These are phyloP conservation scores for Suillus plorans DNA, from an alignment of 768 basidiomycete species.

Conservation along the genomic window DNA sequence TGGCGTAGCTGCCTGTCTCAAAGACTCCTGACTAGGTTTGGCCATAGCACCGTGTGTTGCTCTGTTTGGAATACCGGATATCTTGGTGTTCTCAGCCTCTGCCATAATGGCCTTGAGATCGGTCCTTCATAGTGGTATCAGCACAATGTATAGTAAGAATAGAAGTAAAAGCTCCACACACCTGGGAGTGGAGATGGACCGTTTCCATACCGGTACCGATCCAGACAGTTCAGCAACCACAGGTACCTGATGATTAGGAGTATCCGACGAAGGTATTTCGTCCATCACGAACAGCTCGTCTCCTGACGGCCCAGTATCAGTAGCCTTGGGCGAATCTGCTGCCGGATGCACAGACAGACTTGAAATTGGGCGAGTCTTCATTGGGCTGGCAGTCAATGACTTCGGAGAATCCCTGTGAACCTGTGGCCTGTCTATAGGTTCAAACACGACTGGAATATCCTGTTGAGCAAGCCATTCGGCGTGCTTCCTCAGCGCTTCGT, in stretches of 20 bases:
- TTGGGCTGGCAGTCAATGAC: slow-evolving; percentile 30
- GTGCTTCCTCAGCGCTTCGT: slow-evolving; percentile 57
- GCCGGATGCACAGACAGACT: slow-evolving; percentile 28
- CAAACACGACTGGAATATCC: slow-evolving; percentile 63
- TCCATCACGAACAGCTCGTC: slow-evolving; percentile 89
- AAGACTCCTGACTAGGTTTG: neutral
- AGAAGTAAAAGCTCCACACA: slow-evolving; percentile 28
- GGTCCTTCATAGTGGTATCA: slow-evolving; percentile 36
- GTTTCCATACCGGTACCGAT: slow-evolving; percentile 47
- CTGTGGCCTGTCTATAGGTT: slow-evolving; percentile 29
- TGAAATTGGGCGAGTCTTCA: slow-evolving; percentile 16
- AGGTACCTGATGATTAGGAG: slow-evolving; percentile 17
- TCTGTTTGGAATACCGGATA: neutral
- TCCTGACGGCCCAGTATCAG: slow-evolving; percentile 27
- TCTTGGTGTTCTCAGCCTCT: slow-evolving; percentile 50
- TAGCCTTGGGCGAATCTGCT: slow-evolving; percentile 5
- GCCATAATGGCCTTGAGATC: slow-evolving; percentile 81
- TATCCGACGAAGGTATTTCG: slow-evolving; percentile 40
- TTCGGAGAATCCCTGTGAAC: slow-evolving; percentile 26
- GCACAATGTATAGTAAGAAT: slow-evolving; percentile 2
- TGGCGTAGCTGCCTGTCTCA: neutral
- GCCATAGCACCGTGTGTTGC: neutral
- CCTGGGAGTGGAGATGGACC: slow-evolving; percentile 46
- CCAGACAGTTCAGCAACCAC: slow-evolving; percentile 15
- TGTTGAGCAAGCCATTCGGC: slow-evolving; percentile 69